Conservation (phyloP, 495 filamentous ascomycete genomes). For the Podospora anserina region DNA sequence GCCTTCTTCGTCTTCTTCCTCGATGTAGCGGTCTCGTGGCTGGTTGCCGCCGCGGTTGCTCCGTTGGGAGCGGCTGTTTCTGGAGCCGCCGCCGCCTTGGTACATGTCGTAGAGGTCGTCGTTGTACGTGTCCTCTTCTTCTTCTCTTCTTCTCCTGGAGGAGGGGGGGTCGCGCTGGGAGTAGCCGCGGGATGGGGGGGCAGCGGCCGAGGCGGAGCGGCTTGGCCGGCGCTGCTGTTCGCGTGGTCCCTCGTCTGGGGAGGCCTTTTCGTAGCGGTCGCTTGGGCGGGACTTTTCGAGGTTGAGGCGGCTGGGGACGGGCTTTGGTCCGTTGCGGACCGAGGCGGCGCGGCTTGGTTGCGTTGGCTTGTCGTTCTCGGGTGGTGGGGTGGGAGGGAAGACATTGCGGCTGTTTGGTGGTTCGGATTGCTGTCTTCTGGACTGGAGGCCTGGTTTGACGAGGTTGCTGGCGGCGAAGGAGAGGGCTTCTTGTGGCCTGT, state of each 20-base stretch:
- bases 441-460: slow-evolving; percentile 76
- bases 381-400: slow-evolving; percentile 94
- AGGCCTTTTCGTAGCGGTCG: slow-evolving; percentile 50
- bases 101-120: slow-evolving; percentile 75
- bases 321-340: slow-evolving; percentile 53
- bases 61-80: slow-evolving; percentile 35
- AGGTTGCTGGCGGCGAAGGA: slow-evolving; percentile 89
- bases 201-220: slow-evolving; percentile 37
- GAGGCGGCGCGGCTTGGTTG: slow-evolving; percentile 50
- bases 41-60: slow-evolving; percentile 35
- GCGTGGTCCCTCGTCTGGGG: slow-evolving; percentile 38
- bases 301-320: slow-evolving; percentile 52
- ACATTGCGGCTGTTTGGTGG: slow-evolving; percentile 74
- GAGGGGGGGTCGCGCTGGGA: slow-evolving; percentile 38
- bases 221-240: slow-evolving; percentile 32
- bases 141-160: slow-evolving; percentile 38
- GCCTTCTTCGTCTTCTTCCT: slow-evolving; percentile 67
- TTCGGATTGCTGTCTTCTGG: slow-evolving; percentile 80
- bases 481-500: slow-evolving; percentile 71
- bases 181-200: slow-evolving; percentile 47
- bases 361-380: slow-evolving; percentile 67
- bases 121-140: slow-evolving; percentile 59
- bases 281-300: slow-evolving; percentile 48
- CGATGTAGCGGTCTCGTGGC: slow-evolving; percentile 58
- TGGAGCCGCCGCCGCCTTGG: slow-evolving; percentile 37